These are phyloP conservation scores for Sclerospora graminicola DNA, from an alignment of 352 stramenopile genomes.

Conservation along the genomic window DNA sequence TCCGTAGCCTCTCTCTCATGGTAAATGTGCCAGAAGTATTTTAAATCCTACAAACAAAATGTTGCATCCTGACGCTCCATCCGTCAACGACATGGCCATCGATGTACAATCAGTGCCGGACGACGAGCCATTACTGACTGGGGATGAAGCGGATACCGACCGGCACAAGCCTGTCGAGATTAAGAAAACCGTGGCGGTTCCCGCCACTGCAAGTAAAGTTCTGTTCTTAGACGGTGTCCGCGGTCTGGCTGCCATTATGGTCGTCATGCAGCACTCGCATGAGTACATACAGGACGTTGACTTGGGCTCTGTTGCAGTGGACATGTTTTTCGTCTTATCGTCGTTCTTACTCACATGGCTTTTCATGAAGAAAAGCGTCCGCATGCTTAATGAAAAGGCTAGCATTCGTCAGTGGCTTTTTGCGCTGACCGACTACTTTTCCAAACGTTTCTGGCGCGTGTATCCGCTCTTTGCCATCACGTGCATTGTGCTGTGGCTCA, in stretches of 20 bases:
- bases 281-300: conserved; percentile 29
- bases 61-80: too few species aligned
- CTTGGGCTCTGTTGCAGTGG: conserved; percentile 26
- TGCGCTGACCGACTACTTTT: conserved; percentile 32
- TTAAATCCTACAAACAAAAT: too few species aligned
- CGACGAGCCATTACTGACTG: conserved; percentile 10
- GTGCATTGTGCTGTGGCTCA: conserved; percentile 22
- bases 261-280: conserved; percentile 25
- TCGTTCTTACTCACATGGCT: conserved; percentile 43
- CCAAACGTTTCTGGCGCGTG: conserved; percentile 33
- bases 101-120: conserved; percentile 8
- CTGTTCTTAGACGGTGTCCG: conserved; percentile 29
- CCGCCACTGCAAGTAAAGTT: conserved; percentile 15
- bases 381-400: conserved; percentile 18
- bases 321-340: conserved; percentile 49
- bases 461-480: conserved; percentile 36
- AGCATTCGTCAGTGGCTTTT: conserved; percentile 20
- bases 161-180: neutral
- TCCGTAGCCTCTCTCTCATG: too few species aligned
- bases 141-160: conserved; percentile 16
- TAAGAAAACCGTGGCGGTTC: conserved; percentile 8
- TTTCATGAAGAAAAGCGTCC: conserved; percentile 35
- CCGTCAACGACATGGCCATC: neutral
- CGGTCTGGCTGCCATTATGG: conserved; percentile 19
- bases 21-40: too few species aligned